Evolutionary conservation across 2,329 filamentous ascomycete genomes (phyloP).

Genomic region (Stagonosporopsis cucurbitacearum): DNA sequence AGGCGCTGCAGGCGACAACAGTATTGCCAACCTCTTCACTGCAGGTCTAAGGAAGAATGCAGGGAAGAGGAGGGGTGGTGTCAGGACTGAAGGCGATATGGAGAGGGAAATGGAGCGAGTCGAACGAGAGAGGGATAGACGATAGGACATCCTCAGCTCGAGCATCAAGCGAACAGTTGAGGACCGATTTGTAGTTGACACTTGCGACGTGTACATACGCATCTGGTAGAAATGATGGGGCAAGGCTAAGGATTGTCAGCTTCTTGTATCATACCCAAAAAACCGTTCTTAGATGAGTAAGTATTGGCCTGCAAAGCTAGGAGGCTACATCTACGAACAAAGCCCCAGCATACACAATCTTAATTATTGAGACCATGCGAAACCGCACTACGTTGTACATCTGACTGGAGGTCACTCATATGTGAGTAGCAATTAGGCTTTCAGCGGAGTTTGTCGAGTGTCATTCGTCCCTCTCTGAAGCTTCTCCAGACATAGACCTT

Average conservation of each 20-base stretch:
- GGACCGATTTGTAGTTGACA: not conserved
- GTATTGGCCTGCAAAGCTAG: not conserved
- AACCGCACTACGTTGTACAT: too few species aligned
- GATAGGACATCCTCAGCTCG: slow-evolving; percentile 13
- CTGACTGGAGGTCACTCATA: too few species aligned
- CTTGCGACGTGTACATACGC: slow-evolving; percentile 1
- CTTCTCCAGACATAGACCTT: too few species aligned
- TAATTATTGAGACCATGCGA: too few species aligned
- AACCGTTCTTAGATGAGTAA: slow-evolving; percentile 5
- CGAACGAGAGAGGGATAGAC: slow-evolving; percentile 40
- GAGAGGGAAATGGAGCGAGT: slow-evolving; percentile 42
- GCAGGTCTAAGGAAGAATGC: slow-evolving; percentile 43
- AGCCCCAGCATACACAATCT: too few species aligned
- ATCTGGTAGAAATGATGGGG: not conserved
- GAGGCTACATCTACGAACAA: not conserved
- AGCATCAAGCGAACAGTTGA: not conserved
- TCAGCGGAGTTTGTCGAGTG: too few species aligned
- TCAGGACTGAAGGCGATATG: slow-evolving; percentile 42
- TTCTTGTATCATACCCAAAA: slow-evolving; percentile 17
- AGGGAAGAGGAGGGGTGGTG: slow-evolving; percentile 38
- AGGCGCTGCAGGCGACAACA: slow-evolving; percentile 29
- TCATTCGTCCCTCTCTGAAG: too few species aligned
- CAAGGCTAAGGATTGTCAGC: slow-evolving; percentile 2
- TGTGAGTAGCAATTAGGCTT: too few species aligned
- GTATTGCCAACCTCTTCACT: slow-evolving; percentile 40